phyloP scores from a whole-genome alignment of 1,284 basidiomycete genomes.

The Moniliophthora roreri region DNA sequence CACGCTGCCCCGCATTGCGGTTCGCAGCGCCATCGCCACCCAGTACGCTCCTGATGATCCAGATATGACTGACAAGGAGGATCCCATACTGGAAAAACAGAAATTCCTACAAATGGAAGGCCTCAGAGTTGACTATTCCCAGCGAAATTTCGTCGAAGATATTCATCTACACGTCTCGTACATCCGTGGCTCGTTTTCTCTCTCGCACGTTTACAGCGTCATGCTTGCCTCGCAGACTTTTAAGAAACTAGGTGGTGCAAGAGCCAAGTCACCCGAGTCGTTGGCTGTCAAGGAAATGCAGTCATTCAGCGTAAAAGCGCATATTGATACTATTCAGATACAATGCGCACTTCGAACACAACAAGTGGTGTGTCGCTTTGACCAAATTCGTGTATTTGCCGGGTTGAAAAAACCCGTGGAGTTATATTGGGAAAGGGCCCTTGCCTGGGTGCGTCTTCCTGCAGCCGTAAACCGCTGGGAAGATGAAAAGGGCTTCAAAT shows the following conservation, averaged over 20 bases:
- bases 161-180: slow-evolving; percentile 39
- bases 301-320: slow-evolving; percentile 29
- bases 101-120: slow-evolving; percentile 50
- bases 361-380: slow-evolving; percentile 26
- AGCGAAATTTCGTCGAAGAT: slow-evolving; percentile 34
- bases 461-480: slow-evolving; percentile 32
- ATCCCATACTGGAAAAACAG: slow-evolving; percentile 38
- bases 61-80: slow-evolving; percentile 51
- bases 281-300: slow-evolving; percentile 16
- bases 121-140: slow-evolving; percentile 34
- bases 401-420: slow-evolving; percentile 24
- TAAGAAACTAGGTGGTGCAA: slow-evolving; percentile 39
- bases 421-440: slow-evolving; percentile 37
- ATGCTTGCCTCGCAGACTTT: slow-evolving; percentile 67
- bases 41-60: slow-evolving; percentile 65
- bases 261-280: slow-evolving; percentile 3
- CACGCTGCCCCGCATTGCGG: slow-evolving; percentile 43
- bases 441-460: slow-evolving; percentile 47
- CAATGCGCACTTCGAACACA: slow-evolving; percentile 47
- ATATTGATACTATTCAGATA: slow-evolving; percentile 45
- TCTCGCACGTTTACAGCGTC: slow-evolving; percentile 75
- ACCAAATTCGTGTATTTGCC: slow-evolving; percentile 45
- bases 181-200: slow-evolving; percentile 50
- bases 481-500: slow-evolving; percentile 39
- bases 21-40: slow-evolving; percentile 63